phyloP scores from a whole-genome alignment of 148 eudicot species.

The Suaeda aralocaspica region DNA sequence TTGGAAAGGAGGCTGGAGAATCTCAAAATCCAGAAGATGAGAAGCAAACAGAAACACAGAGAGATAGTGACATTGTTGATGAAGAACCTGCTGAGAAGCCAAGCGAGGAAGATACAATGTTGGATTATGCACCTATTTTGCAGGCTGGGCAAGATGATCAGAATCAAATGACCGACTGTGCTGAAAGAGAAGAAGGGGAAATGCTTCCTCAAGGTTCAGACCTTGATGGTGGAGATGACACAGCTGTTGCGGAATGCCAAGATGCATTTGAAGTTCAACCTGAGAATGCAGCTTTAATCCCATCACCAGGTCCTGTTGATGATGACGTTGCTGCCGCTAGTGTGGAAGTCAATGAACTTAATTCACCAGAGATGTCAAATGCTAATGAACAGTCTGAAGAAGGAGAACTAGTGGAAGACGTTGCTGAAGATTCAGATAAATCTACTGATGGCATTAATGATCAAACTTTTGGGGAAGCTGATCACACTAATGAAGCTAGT shows the following conservation, averaged over 20 bases:
- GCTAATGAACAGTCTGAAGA: conserved; percentile 41
- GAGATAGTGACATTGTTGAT: conserved; percentile 32
- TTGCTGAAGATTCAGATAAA: conserved; percentile 33
- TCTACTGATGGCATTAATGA: conserved; percentile 37
- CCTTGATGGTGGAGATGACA: conserved; percentile 44
- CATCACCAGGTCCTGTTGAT: conserved; percentile 36
- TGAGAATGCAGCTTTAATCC: conserved; percentile 32
- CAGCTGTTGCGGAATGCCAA: conserved; percentile 31
- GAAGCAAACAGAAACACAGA: conserved; percentile 33
- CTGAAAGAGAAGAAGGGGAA: conserved; percentile 83
- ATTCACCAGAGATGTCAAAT: conserved; percentile 40
- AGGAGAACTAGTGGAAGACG: conserved; percentile 39
- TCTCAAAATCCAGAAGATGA: conserved; percentile 21
- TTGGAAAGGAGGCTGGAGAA: conserved; percentile 38
- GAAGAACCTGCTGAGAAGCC: conserved; percentile 44
- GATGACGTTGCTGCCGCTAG: conserved; percentile 28
- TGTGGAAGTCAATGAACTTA: conserved; percentile 36
- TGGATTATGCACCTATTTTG: conserved; percentile 37
- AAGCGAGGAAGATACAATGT: conserved; percentile 31
- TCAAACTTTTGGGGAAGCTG: conserved; percentile 37
- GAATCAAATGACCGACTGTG: conserved; percentile 34
- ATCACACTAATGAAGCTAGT: conserved; percentile 32
- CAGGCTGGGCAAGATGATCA: conserved; percentile 44
- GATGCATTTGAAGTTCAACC: conserved; percentile 37
- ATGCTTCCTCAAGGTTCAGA: conserved; percentile 42